Percentiles rank a stretch among this genome's conserved stretches.
These are phyloP conservation scores for Rhodosporidiobolus sp. DNA, from an alignment of 768 basidiomycete genomes.

Conservation along the genomic window DNA sequence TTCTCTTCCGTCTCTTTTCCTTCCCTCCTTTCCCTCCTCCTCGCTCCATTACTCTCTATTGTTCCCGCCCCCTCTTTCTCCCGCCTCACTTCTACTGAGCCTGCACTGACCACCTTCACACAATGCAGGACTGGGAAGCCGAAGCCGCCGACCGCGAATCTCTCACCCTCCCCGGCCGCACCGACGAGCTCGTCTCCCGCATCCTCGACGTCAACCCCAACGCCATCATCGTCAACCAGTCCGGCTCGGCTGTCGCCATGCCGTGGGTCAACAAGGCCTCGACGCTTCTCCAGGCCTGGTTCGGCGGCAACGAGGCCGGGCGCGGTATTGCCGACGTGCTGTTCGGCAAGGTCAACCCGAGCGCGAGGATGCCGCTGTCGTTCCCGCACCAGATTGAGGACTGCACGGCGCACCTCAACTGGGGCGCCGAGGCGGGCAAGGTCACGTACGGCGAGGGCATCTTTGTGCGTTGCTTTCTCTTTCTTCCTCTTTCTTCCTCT, in stretches of 20 bases:
- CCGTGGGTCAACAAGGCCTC: slow-evolving; percentile 71
- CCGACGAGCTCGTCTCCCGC: slow-evolving; percentile 66
- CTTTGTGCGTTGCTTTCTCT: slow-evolving; percentile 47
- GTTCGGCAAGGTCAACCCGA: slow-evolving; percentile 73
- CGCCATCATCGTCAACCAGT: slow-evolving; percentile 71
- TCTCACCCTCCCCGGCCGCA: slow-evolving; percentile 62
- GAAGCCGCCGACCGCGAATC: slow-evolving; percentile 40
- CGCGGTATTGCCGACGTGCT: slow-evolving; percentile 77
- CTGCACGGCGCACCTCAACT: slow-evolving; percentile 55
- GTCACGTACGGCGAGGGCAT: slow-evolving; percentile 25
- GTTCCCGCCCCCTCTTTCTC: too few species aligned
- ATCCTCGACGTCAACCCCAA: slow-evolving; percentile 65
- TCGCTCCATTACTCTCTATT: too few species aligned
- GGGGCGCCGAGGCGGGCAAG: slow-evolving; percentile 18
- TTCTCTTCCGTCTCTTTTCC: too few species aligned
- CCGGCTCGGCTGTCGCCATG: slow-evolving; percentile 54
- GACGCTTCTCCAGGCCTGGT: slow-evolving; percentile 71
- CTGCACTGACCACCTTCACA: too few species aligned
- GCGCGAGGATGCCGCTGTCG: slow-evolving; percentile 70
- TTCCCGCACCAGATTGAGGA: slow-evolving; percentile 74
- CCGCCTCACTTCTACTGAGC: too few species aligned
- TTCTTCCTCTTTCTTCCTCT: too few species aligned
- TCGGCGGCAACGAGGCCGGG: slow-evolving; percentile 76
- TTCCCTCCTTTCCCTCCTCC: too few species aligned
- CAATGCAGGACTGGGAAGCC: slow-evolving; percentile 70